Conservation (phyloP, 306 rosid genomes). For the Prunus campanulata region DNA sequence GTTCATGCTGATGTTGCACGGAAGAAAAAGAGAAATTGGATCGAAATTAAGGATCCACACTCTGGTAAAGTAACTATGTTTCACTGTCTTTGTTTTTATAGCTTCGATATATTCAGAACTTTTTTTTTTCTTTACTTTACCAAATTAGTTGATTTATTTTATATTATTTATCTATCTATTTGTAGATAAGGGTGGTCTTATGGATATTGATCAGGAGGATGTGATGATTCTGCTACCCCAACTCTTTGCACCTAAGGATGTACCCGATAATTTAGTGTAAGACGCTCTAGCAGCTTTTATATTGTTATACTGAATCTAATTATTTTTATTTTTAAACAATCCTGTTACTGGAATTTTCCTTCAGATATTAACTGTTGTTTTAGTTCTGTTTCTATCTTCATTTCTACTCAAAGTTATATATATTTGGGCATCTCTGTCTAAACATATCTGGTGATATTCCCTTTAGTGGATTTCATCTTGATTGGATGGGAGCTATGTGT, state of each 20-base stretch:
- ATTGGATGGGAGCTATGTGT: neutral
- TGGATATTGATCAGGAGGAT: slow-evolving; percentile 71
- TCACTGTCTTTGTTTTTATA: slow-evolving; percentile 16
- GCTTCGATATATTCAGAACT: neutral
- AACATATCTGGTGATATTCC: neutral
- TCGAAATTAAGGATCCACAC: slow-evolving; percentile 52
- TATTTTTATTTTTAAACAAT: neutral
- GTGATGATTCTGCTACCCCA: slow-evolving; percentile 80
- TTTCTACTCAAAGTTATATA: neutral
- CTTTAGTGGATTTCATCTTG: neutral
- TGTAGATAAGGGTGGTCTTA: slow-evolving; percentile 52
- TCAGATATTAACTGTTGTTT: neutral
- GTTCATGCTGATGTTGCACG: slow-evolving; percentile 70
- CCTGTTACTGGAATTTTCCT: neutral
- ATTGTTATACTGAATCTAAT: slow-evolving; percentile 3
- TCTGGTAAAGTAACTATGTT: slow-evolving; percentile 48
- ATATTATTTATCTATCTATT: neutral
- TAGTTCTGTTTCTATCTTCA: neutral
- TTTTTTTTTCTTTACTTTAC: neutral
- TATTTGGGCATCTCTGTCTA: neutral
- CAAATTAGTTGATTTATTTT: neutral
- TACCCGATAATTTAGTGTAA: slow-evolving; percentile 83
- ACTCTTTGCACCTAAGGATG: slow-evolving; percentile 67
- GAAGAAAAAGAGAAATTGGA: slow-evolving; percentile 62
- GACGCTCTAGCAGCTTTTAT: slow-evolving; percentile 28